A percentile compares a stretch with the other conserved stretches of the same genome.
These are phyloP conservation scores for Taiozyma sp. DNA, from an alignment of 1,139 yeast species.

Conservation along the genomic window DNA sequence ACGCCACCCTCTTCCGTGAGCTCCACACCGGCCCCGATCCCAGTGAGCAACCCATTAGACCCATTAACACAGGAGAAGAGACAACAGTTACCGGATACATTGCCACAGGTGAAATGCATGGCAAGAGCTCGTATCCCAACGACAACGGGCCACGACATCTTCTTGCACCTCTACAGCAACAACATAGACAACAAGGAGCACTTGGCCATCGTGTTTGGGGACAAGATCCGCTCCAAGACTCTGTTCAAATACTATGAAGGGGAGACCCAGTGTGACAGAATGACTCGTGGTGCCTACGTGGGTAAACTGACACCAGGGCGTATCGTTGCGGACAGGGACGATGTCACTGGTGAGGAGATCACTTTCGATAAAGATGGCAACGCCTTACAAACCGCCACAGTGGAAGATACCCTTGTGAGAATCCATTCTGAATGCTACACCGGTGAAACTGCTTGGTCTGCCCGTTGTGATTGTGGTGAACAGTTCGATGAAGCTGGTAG, in stretches of 20 bases:
- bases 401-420: slow-evolving; percentile 53
- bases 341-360: slow-evolving; percentile 35
- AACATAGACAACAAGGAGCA: slow-evolving; percentile 90
- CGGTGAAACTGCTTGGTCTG: slow-evolving; percentile 99
- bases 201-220: slow-evolving; percentile 95
- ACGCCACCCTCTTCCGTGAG: slow-evolving; percentile 7
- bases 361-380: slow-evolving; percentile 49
- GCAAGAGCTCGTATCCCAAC: slow-evolving; percentile 94
- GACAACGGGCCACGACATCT: slow-evolving; percentile 90
- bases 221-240: slow-evolving; percentile 74
- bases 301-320: slow-evolving; percentile 91
- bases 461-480: slow-evolving; percentile 98
- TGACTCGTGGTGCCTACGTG: slow-evolving; percentile 96
- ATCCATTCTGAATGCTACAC: slow-evolving; percentile 98
- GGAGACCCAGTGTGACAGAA: slow-evolving; percentile 87
- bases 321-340: slow-evolving; percentile 59
- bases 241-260: slow-evolving; percentile 56
- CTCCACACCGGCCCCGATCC: slow-evolving; percentile 25
- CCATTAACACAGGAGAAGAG: slow-evolving; percentile 24
- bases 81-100: slow-evolving; percentile 28
- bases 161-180: slow-evolving; percentile 83
- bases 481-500: slow-evolving; percentile 98
- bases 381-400: slow-evolving; percentile 37
- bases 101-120: slow-evolving; percentile 81
- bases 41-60: slow-evolving; percentile 14